These are phyloP conservation scores for Paraconiothyrium brasiliense DNA, from an alignment of 2,329 filamentous ascomycete species.

Conservation along the genomic window DNA sequence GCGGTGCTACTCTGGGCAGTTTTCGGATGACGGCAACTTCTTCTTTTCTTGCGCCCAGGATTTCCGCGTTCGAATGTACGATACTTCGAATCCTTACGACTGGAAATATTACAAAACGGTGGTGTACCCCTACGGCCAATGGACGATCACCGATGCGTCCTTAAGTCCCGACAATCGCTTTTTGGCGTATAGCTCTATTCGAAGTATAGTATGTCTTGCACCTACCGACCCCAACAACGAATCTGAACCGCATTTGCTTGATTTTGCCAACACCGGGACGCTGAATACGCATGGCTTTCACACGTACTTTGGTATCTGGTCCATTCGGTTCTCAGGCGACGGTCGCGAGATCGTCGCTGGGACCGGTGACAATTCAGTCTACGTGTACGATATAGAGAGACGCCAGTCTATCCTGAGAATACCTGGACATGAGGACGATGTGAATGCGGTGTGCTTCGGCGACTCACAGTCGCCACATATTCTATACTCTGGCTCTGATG, in stretches of 20 bases:
- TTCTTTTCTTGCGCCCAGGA: constrained; percentile 94
- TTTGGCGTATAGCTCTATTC: constrained; percentile 90
- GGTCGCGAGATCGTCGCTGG: constrained; percentile 91
- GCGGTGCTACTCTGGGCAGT: constrained; percentile 93
- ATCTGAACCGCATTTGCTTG: constrained; percentile 81
- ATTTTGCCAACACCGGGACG: constrained; percentile 67
- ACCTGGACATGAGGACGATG: constrained; percentile 82
- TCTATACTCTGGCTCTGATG: constrained; percentile 94
- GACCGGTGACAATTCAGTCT: constrained; percentile 78
- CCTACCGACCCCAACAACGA: constrained; percentile 84
- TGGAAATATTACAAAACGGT: constrained; percentile 97
- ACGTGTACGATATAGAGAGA: constrained; percentile 92
- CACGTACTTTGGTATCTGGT: constrained; percentile 73
- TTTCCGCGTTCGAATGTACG: constrained; percentile 95
- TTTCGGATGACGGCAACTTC: constrained; percentile 96
- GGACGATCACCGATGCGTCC: constrained; percentile 95
- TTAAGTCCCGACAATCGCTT: constrained; percentile 91
- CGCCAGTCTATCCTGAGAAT: constrained; percentile 78
- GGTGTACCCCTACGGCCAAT: constrained; percentile 83
- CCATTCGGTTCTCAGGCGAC: constrained; percentile 90
- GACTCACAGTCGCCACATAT: constrained; percentile 90
- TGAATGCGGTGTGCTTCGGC: constrained; percentile 96
- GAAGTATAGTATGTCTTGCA: constrained; percentile 83
- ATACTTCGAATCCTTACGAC: constrained; percentile 92
- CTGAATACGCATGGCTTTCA: constrained; percentile 49